Base-by-base conservation (phyloP, 805 yeast species). In the Hanseniaspora guilliermondii region DNA sequence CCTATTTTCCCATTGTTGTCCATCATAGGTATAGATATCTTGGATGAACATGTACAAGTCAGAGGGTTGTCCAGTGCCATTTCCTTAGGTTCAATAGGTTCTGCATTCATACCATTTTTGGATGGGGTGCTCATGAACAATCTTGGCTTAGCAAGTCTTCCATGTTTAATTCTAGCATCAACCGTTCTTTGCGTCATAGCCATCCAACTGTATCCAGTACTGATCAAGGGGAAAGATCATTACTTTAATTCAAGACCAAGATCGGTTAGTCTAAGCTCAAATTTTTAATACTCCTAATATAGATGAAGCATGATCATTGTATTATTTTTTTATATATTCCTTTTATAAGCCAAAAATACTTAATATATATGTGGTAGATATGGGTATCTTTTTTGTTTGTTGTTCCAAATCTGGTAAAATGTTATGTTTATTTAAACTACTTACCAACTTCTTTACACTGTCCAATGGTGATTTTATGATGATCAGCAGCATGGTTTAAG, bases 1-100 rank as follows among this genome's bases (percentile, higher is more conserved):
- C 89, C 89, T 1, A 68, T 79, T 36, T 84, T 81, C 65, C 88
- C 94, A 0, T 80, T 89, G 6, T 77, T 85, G 0, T 79, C 84
- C 49, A 77, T 83, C 14, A 76, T 82, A 9, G 74, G 87, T 1
- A 66, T 84, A 46, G 78, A 79, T 53, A 69, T 79, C 2, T 64
- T 87, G 42, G 95, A 95, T 0, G 66, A 69, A 27, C 73, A 72
- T 40, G 68, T 76, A 52, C 84, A 83, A 53, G 76, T 84, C 9
- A 67, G 78, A 17, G 89, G 87, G 1, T 74, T 87, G 8, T 89
- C 95, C 0, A 71, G 84, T 53, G 78, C 83, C 21, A 80, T 88
- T 55, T 88, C 93, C 0, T 64, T 85, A 57, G 95, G 94, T 6
- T 47, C 49, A 1, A 44, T 49, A 6, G 56, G 56, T n/a, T 53